phyloP scores from a whole-genome alignment of 192 early-diverging fungal species.

The Dissophora globulifera region DNA sequence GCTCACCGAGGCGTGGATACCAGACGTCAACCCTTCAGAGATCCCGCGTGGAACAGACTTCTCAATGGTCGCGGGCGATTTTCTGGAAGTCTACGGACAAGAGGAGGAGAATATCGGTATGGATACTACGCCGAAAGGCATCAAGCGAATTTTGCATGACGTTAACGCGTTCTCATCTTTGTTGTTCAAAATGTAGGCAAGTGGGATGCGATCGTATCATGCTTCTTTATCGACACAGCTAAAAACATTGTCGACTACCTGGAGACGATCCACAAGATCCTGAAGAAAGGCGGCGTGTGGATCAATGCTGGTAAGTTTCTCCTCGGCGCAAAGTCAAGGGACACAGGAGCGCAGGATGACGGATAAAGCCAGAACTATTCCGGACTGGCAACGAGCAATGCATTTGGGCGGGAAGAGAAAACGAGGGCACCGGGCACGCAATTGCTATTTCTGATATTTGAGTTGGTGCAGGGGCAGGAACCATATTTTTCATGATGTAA shows the following conservation, averaged over 20 bases:
- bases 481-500: neutral
- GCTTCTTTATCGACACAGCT: conserved; percentile 98
- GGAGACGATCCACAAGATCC: conserved; percentile 77
- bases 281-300: conserved; percentile 86
- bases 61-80: conserved; percentile 98
- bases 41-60: conserved; percentile 81
- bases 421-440: neutral
- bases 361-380: too few relatives aligned
- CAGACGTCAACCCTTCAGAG: conserved; percentile 82
- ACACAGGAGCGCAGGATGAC: too few relatives aligned
- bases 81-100: conserved; percentile 86
- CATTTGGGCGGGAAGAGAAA: neutral
- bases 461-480: conserved; percentile 26
- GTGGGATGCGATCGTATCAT: conserved; percentile 94
- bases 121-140: too few relatives aligned
- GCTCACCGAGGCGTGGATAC: conserved; percentile 75
- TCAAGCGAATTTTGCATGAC: neutral
- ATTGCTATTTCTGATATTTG: conserved; percentile 18
- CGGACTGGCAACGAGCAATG: too few relatives aligned
- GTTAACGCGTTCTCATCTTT: neutral
- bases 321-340: neutral
- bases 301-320: conserved; percentile 76
- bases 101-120: conserved; percentile 65
- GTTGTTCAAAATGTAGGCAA: conserved; percentile 42
- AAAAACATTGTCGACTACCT: conserved; percentile 92